These are phyloP conservation scores for Trichoderma sp. DNA, from an alignment of 2,329 filamentous ascomycete species.

Conservation along the genomic window DNA sequence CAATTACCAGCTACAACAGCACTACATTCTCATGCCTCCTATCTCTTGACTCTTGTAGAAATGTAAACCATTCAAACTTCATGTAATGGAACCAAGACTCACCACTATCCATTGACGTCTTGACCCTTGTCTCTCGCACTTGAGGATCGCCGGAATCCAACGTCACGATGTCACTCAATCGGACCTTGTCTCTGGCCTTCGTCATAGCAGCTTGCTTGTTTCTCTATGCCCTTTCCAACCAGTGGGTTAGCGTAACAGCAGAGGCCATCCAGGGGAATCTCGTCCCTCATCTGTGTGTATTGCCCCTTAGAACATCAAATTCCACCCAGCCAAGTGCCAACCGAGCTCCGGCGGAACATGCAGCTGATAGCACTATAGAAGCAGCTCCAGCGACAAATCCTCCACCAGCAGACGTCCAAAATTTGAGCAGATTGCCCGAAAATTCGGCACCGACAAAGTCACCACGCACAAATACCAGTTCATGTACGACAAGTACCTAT, in stretches of 20 bases:
- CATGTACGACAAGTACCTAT: constrained; percentile 42
- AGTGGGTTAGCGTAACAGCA: constrained; percentile 11
- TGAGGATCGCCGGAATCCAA: background rate
- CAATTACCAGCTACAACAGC: background rate
- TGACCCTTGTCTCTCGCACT: background rate
- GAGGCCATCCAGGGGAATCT: constrained; percentile 10
- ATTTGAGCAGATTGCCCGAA: constrained; percentile 32
- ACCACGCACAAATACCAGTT: constrained; percentile 38
- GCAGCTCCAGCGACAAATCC: background rate
- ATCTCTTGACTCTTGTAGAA: background rate
- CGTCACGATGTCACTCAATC: constrained; percentile 18
- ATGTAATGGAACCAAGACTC: background rate
- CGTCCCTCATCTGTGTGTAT: constrained; percentile 12
- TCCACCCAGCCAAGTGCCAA: background rate
- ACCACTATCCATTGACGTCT: background rate
- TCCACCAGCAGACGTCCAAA: background rate
- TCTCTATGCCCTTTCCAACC: constrained; percentile 15
- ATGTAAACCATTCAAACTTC: background rate
- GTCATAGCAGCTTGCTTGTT: constrained; percentile 13
- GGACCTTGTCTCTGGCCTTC: constrained; percentile 5
- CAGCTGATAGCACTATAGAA: background rate
- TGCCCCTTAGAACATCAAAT: background rate
- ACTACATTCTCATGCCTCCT: background rate
- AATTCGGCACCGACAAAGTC: constrained; percentile 42
- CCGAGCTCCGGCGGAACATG: background rate